A percentile compares a stretch with the other conserved stretches of the same genome.
phyloP scores from a whole-genome alignment of 1,139 yeast genomes.

The Zhuliangozyma blackwelliae region DNA sequence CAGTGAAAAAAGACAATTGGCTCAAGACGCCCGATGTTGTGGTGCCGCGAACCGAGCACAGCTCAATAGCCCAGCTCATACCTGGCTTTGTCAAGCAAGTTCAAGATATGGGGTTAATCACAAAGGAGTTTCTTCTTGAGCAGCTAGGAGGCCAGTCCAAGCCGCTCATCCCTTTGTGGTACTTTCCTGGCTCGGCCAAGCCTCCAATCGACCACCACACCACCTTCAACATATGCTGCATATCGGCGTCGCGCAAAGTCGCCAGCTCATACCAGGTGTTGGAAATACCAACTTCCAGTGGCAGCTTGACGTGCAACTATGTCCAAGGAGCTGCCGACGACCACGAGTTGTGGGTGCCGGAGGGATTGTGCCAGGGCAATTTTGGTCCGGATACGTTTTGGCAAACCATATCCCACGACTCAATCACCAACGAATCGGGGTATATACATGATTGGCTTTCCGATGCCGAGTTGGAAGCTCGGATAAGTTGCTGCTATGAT shows the following conservation, averaged over 20 bases:
- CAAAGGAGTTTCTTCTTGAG: conserved; percentile 23
- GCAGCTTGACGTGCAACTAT: conserved; percentile 35
- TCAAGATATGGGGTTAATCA: conserved; percentile 30
- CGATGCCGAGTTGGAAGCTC: conserved; percentile 18
- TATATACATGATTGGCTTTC: conserved; percentile 34
- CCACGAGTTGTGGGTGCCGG: conserved; percentile 78
- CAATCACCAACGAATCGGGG: conserved; percentile 26
- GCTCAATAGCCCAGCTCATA: conserved; percentile 46
- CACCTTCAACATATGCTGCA: conserved; percentile 32
- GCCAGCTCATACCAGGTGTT: conserved; percentile 6
- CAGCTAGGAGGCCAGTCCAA: conserved; percentile 21
- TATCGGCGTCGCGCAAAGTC: conserved; percentile 62
- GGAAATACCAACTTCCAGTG: conserved; percentile 1
- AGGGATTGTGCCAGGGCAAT: conserved; percentile 29
- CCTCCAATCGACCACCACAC: not conserved
- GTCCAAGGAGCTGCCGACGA: conserved; percentile 95
- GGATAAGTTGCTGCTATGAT: conserved; percentile 12
- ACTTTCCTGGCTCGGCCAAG: conserved; percentile 47
- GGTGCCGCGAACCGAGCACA: conserved; percentile 57
- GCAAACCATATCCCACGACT: conserved; percentile 22
- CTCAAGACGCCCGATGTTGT: conserved; percentile 45
- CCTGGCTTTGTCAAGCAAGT: conserved; percentile 49
- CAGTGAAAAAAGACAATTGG: conserved; percentile 13
- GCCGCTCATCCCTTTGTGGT: conserved; percentile 68
- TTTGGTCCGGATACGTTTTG: conserved; percentile 58